phyloP scores from a whole-genome alignment of 371 early-diverging fungal genomes.

The Mucor lusitanicus region DNA sequence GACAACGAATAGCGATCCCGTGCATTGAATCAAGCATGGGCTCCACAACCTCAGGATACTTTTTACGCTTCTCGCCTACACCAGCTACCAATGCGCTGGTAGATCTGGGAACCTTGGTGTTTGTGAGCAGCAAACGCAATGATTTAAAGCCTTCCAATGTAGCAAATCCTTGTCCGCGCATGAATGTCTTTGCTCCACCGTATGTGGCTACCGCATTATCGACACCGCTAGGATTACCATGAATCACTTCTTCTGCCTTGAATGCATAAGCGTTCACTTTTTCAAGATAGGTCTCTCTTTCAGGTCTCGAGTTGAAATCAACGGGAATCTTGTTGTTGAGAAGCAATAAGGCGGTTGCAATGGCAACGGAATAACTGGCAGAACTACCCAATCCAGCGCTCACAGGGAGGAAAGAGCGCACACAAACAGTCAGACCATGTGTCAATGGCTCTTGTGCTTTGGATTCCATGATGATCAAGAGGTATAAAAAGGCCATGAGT shows the following conservation, averaged over 20 bases:
- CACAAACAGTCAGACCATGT: conserved; percentile 60
- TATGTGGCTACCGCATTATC: conserved; percentile 90
- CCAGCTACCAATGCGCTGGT: conserved; percentile 87
- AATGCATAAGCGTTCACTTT: conserved; percentile 87
- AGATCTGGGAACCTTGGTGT: conserved; percentile 88
- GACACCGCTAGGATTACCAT: conserved; percentile 95
- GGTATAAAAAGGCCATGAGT: conserved; percentile 47
- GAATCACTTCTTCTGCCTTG: conserved; percentile 90
- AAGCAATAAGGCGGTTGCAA: conserved; percentile 78
- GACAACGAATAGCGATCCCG: conserved; percentile 61
- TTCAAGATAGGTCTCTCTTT: conserved; percentile 26
- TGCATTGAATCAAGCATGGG: conserved; percentile 81
- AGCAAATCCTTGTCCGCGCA: conserved; percentile 50
- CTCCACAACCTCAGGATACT: conserved; percentile 70
- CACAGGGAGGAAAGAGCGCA: conserved; percentile 86
- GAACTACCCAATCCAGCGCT: conserved; percentile 97
- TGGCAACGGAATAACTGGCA: conserved; percentile 84
- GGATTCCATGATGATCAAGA: conserved; percentile 29
- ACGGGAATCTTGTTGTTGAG: conserved; percentile 40
- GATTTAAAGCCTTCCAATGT: conserved; percentile 62
- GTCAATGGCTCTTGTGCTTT: conserved; percentile 12
- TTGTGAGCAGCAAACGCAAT: conserved; percentile 76
- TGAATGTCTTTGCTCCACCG: conserved; percentile 71
- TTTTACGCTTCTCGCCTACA: conserved; percentile 63
- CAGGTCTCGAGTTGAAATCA: conserved; percentile 17